A percentile compares a stretch with the other conserved stretches of the same genome.
These are phyloP conservation scores for Xylariaceae sp. DNA, from an alignment of 2,329 filamentous ascomycete species.

Conservation along the genomic window DNA sequence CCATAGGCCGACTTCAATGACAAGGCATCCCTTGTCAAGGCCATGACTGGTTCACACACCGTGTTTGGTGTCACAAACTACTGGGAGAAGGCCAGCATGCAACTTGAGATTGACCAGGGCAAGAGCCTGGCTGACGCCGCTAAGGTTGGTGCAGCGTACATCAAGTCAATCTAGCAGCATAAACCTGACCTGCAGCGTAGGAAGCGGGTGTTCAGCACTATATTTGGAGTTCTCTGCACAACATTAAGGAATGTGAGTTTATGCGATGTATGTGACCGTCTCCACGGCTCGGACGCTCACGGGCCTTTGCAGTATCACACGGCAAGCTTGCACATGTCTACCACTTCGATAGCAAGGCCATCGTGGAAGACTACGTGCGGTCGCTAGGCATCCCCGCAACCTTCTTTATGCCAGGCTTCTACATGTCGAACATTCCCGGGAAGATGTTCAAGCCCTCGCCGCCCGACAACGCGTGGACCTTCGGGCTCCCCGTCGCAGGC, in stretches of 20 bases:
- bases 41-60: conserved; percentile 49
- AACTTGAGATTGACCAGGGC: conserved; percentile 49
- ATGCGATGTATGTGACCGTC: background rate
- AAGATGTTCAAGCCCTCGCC: conserved; percentile 30
- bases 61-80: conserved; percentile 58
- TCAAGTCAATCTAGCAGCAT: background rate
- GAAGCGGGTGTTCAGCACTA: conserved; percentile 46
- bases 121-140: conserved; percentile 51
- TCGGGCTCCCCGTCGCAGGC: conserved; percentile 37
- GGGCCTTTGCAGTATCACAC: conserved; percentile 38
- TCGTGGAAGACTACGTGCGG: conserved; percentile 51
- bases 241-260: conserved; percentile 43
- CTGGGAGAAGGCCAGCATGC: conserved; percentile 47
- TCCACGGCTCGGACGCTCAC: conserved; percentile 1
- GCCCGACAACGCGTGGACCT: conserved; percentile 38
- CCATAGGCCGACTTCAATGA: conserved; percentile 53
- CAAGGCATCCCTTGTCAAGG: conserved; percentile 45
- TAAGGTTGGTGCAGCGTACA: conserved; percentile 36
- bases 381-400: conserved; percentile 46
- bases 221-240: conserved; percentile 48
- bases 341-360: conserved; percentile 62
- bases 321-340: conserved; percentile 46
- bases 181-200: conserved; percentile 24
- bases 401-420: conserved; percentile 53
- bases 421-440: conserved; percentile 53